A percentile compares a stretch with the other conserved stretches of the same genome.
These are phyloP conservation scores for Alternaria sp. DNA, from an alignment of 2,329 filamentous ascomycete genomes.

Conservation along the genomic window DNA sequence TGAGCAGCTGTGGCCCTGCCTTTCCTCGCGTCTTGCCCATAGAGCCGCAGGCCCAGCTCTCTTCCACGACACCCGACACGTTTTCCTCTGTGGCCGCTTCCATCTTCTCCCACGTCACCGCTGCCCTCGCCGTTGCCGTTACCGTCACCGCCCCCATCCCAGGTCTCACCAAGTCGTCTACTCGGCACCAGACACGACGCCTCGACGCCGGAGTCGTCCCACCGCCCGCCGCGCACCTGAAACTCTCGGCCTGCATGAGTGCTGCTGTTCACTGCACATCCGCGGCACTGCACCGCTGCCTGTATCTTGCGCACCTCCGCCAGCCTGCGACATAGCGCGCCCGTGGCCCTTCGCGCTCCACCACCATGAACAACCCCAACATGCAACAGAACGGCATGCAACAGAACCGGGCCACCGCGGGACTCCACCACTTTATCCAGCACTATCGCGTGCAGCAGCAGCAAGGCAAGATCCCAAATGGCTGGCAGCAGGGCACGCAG, in stretches of 20 bases:
- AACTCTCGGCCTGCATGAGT: slow-evolving; percentile 27
- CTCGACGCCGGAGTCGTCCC: slow-evolving; percentile 1
- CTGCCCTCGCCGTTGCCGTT: background rate
- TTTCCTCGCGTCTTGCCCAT: background rate
- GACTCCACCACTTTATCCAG: slow-evolving; percentile 32
- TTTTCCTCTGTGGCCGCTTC: background rate
- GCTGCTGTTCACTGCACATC: slow-evolving; percentile 14
- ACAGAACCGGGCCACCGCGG: slow-evolving; percentile 22
- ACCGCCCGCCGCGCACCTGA: background rate
- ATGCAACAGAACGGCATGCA: slow-evolving; percentile 29
- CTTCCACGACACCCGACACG: background rate
- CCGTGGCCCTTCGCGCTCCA: slow-evolving; percentile 11
- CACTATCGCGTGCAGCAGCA: slow-evolving; percentile 37
- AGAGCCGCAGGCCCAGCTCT: slow-evolving; percentile 2
- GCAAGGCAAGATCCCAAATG: slow-evolving; percentile 34
- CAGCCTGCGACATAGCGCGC: slow-evolving; percentile 10
- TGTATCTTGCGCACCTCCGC: slow-evolving; percentile 5
- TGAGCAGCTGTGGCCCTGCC: slow-evolving; percentile 11
- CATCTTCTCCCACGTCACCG: background rate
- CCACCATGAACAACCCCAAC: slow-evolving; percentile 46
- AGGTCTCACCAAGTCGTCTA: background rate
- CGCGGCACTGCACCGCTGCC: slow-evolving; percentile 29
- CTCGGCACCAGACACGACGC: slow-evolving; percentile 1
- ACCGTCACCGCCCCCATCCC: background rate
- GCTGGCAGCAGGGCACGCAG: slow-evolving; percentile 42